Base-by-base conservation (phyloP, 2,329 filamentous ascomycete species). In the Colletotrichum zoysiae region DNA sequence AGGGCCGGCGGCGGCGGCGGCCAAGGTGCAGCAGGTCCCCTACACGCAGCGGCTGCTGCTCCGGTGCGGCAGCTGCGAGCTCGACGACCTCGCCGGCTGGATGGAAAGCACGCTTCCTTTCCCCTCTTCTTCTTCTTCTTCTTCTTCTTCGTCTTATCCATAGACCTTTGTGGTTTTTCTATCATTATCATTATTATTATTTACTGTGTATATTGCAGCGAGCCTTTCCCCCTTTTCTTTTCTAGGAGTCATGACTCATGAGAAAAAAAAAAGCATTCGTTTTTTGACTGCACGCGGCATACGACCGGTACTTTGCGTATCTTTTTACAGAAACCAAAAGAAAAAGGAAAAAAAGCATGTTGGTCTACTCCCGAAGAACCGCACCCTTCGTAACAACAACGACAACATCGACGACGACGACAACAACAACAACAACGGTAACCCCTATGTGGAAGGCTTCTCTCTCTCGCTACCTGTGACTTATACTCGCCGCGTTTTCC, bases 11-110 rank as follows among this genome's bases (percentile, higher is more conserved):
- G 30, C 30, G 30, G 30, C 30, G 30, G 7, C 11, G 14, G 38
- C 8, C 7, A 44, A 33, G n/a, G 46, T 30, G 5, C 58, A 55
- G 5, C 58, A 60, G 33, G 65, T 63, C 11, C 59, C 65, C 1
- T 71, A 71, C 16, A 64, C 57, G 5, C 69, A 69, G 7, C 58
- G 65, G n/a, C 40, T 71, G 44, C 53, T 71, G 16, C 69, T 71
- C 2, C 2, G 65, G 42, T 71, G 69, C 59, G 69, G 69, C 20
- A 71, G 69, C 26, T 69, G 66, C 7, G 69, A 71, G 30, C 38
- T 71, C 0, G 69, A 71, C 58, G 65, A 71, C 11, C 46, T 69
- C 3, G 65, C 65, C 26, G 67, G 46, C 12, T 71, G 69, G 69
- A 67, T 71, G 23, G 59, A 67, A 3, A 23, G n/a, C 33, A 56